phyloP scores from a whole-genome alignment of 805 yeast genomes.

The Starmera quercuum region DNA sequence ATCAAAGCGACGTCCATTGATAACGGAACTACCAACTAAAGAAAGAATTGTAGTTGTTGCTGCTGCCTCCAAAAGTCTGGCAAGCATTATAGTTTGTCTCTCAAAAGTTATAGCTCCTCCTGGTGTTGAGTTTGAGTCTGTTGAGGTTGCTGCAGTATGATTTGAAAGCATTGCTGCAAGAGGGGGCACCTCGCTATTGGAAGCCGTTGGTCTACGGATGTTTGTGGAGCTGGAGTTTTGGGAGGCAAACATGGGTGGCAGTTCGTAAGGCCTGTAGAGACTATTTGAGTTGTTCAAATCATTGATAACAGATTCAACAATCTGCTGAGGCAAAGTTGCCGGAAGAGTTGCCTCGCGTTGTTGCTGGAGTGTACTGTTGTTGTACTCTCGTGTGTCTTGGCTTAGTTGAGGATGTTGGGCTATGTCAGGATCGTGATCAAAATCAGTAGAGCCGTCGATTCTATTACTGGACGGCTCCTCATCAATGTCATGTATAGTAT shows the following conservation, averaged over 20 bases:
- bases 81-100: slow-evolving; percentile 33
- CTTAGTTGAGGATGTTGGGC: too few relatives aligned
- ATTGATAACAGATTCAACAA: background rate
- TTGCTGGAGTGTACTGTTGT: too few relatives aligned
- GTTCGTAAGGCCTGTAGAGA: background rate
- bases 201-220: background rate
- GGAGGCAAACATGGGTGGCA: too few relatives aligned
- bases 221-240: background rate
- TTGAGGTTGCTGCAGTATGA: background rate
- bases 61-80: slow-evolving; percentile 35
- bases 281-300: background rate
- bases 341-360: background rate
- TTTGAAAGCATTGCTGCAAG: background rate
- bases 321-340: background rate
- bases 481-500: too few relatives aligned
- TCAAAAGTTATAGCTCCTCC: slow-evolving; percentile 7
- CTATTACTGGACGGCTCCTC: too few relatives aligned
- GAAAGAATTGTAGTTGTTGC: slow-evolving; percentile 36
- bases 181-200: background rate
- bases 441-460: too few relatives aligned
- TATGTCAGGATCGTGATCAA: too few relatives aligned
- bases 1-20: slow-evolving; percentile 23
- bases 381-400: too few relatives aligned
- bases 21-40: slow-evolving; percentile 23
- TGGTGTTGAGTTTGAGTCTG: background rate